A percentile compares a stretch with the other conserved stretches of the same genome.
These are phyloP conservation scores for Starmera caribaea DNA, from an alignment of 805 yeast species.

Conservation along the genomic window DNA sequence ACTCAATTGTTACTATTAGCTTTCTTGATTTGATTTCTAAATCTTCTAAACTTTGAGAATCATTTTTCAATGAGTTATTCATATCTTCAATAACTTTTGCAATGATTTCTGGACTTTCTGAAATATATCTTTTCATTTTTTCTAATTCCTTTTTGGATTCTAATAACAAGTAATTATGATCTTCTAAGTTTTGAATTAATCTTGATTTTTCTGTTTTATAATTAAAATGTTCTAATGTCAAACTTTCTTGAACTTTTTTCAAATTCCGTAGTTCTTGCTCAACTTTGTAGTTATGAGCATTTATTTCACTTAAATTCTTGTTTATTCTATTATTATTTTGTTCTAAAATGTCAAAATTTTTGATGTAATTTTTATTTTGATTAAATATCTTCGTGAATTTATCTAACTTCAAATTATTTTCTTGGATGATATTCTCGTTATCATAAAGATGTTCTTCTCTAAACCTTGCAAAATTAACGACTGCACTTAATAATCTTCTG, in stretches of 20 bases:
- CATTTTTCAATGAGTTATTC: conserved; percentile 31
- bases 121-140: conserved; percentile 47
- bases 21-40: conserved; percentile 41
- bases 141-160: conserved; percentile 53
- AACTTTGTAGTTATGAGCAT: conserved; percentile 41
- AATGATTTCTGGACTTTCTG: conserved; percentile 50
- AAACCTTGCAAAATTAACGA: conserved; percentile 77
- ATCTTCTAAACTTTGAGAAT: conserved; percentile 26
- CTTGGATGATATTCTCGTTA: conserved; percentile 50
- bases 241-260: conserved; percentile 50
- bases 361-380: conserved; percentile 27
- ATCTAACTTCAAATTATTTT: conserved; percentile 40
- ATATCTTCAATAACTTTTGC: conserved; percentile 44
- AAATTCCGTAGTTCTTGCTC: conserved; percentile 54
- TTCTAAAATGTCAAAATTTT: conserved; percentile 25
- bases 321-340: conserved; percentile 18
- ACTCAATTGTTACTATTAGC: conserved; percentile 43
- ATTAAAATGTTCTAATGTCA: conserved; percentile 50
- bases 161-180: conserved; percentile 43
- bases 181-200: conserved; percentile 50
- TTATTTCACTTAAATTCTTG: conserved; percentile 30
- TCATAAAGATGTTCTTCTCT: conserved; percentile 69
- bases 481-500: conserved; percentile 64
- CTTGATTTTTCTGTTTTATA: conserved; percentile 57
- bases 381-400: conserved; percentile 33